Base-by-base conservation (phyloP, 768 basidiomycete species). In the Agaricus bisporus region DNA sequence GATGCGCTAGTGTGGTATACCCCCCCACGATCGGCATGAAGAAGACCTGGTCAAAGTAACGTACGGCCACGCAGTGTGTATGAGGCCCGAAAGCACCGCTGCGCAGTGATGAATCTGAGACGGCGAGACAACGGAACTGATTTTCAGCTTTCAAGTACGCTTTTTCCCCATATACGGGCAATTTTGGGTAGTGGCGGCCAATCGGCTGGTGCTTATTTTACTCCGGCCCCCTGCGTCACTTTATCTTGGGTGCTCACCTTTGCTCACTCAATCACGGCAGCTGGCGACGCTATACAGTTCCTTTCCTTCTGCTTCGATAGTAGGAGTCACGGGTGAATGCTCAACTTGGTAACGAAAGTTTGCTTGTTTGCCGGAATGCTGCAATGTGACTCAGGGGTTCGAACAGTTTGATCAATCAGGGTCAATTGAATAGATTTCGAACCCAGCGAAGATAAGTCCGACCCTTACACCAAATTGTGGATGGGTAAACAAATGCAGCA, bases 201-300 rank as follows among this genome's bases (percentile, higher is more conserved):
- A 48, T 48, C 47, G 32, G 47, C 47, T 37, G 22, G 47, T 18
- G 32, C 47, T 48, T 8, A 35, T 18, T 17, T 10, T 28, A 17
- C 14, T 38, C 37, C 15, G 36, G 36, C 26, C 32, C 22, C 49
- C 18, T 50, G 25, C 10, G 36, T 18, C 50, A 35, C 41, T 29
- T n/a, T 22, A 22, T 17, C 29, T 51, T 41, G 50, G 41, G 50
- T 35, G 29, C 50, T n/a, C 41, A 42, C 41, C n/a, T n/a, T n/a
- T n/a, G n/a, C n/a, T n/a, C 42, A 43, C 28, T 18, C 50, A 9
- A 36, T 35, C 18, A 35, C 28, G 18, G 36, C 26, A 50, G 17
- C 7, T 32, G 41, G 10, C 41, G 17, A 20, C 35, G 28, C 41
- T 14, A 42, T 5, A 6, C 22, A 25, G n/a, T 35, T n/a, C 11